Evolutionary conservation across 2,329 filamentous ascomycete genomes (phyloP), one percentile per base, ranked within the genome.

Genomic region (Aspergillus pseudoglaucus): DNA sequence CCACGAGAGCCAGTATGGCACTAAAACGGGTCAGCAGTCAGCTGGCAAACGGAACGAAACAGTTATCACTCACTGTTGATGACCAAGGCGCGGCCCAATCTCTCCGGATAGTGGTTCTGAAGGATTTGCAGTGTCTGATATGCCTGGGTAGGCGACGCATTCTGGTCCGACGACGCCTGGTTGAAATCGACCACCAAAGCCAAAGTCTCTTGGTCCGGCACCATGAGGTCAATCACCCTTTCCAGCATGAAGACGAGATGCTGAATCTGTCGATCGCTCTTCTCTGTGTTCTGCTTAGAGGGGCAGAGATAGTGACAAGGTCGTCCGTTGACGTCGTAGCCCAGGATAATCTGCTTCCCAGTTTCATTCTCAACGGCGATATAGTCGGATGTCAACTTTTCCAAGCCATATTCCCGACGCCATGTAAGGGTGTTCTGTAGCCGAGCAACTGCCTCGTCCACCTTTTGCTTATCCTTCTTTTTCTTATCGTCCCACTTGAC

Each of bases 181-280:
- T 89, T 88, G 76, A 95, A 97, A 73, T 96, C 91, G 69, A 97
- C 90, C 57, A 97, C 75, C 47, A 98, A 77, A 39, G 87, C 86
- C 49, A 95, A 70, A 42, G 82, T 93, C 73, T 97, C 93, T 65
- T 95, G 88, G 12, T 87, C 86, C 0, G 90, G 78, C 0, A 87
- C 85, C 82, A 94, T 90, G 53, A 97, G 72, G 59, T 96, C 90
- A 55, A 95, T 82, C 30, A 87, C 84, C 33, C 88, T 81, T 75
- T 98, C 93, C 38, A 97, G 73, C 90, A 97, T 96, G 74, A 87
- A 98, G 45, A 96, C 90, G 51, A 98, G 75, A 67, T 97, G 90
- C 70, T 98, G 84, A 47, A 95, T 84, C 72, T 97, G 93, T 58
- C 88, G 81, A 33, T 90, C 87, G 52, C 83, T 87, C 48, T 83